Base-by-base conservation (phyloP, 208 protist genomes). In the Wallacemonas rigidus region DNA sequence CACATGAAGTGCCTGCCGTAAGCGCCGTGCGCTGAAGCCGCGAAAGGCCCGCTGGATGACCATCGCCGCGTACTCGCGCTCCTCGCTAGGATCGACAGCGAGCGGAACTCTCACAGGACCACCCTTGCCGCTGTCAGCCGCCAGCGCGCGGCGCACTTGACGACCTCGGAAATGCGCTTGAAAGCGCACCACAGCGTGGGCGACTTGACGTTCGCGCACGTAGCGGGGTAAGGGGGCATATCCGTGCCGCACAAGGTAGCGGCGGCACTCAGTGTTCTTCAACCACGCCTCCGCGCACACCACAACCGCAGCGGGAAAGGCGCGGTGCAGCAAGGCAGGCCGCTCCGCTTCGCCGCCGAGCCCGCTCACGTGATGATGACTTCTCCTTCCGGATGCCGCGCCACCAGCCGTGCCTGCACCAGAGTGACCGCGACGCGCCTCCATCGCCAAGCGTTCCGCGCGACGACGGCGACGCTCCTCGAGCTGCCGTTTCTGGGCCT, bases 31-130 rank as follows among this genome's bases (percentile, higher is more conserved):
- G 38, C 51, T 45, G 47, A 65, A 38, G 43, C 76, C 61, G 11
- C 88, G 87, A 40, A 79, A 76, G 38, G 72, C 72, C 9, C 76
- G 58, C 69, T 94, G 89, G 62, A 96, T 77, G 1, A 91, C 81
- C 53, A 91, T 55, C 17, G 85, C 90, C 1, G 90, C 80, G 72
- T 91, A 93, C 26, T 83, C 82, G n/a, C 68, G 74, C 11, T 60
- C 64, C 61, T 90, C 79, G 1, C 36, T 17, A 15, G n/a, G 51
- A 7, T 84, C 80, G 7, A 56, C 51, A 0, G 45, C 45, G 45
- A 26, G 0, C 0, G 26, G 26, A 26, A 26, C 26, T 26, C 26
- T 26, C 45, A 50, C 45, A 12, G 12, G 45, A 12, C 45, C 45
- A 50, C 1, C 6, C 45, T 12, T 12, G 45, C 12, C 12, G 45